Evolutionary conservation across 1,284 basidiomycete species (phyloP).

Genomic region (Leccinum pallidistipes): DNA sequence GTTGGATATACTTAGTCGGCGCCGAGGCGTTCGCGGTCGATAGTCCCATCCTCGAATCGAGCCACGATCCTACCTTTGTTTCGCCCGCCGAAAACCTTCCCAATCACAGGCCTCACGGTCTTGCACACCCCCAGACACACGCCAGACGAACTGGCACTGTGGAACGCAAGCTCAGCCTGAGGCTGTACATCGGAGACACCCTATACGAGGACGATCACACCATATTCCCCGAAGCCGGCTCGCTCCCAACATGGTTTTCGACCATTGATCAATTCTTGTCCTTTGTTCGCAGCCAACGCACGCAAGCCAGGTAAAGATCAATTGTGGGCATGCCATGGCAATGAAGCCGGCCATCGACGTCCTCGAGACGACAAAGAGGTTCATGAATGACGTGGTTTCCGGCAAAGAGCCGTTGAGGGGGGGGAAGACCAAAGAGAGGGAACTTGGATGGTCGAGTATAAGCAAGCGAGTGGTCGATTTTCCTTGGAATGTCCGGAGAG

Average conservation of each 20-base stretch:
- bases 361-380: constrained; percentile 40
- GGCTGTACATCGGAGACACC: constrained; percentile 55
- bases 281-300: constrained; percentile 37
- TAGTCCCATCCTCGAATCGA: constrained; percentile 48
- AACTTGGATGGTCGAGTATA: constrained; percentile 44
- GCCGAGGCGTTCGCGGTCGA: constrained; percentile 49
- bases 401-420: constrained; percentile 41
- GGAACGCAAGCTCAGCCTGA: constrained; percentile 35
- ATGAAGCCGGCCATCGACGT: constrained; percentile 46
- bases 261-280: constrained; percentile 43
- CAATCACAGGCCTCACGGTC: constrained; percentile 43
- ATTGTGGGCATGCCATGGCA: constrained; percentile 49
- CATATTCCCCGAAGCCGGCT: constrained; percentile 53
- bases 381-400: constrained; percentile 47
- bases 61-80: constrained; percentile 45
- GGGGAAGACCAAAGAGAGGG: constrained; percentile 33
- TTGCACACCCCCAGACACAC: constrained; percentile 59
- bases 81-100: constrained; percentile 38
- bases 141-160: constrained; percentile 54
- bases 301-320: constrained; percentile 39
- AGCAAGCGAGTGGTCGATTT: constrained; percentile 43
- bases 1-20: constrained; percentile 37
- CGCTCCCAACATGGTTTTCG: constrained; percentile 47
- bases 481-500: constrained; percentile 51
- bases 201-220: constrained; percentile 54